Conservation (phyloP, 768 basidiomycete genomes). For the Mycena latifolia region DNA sequence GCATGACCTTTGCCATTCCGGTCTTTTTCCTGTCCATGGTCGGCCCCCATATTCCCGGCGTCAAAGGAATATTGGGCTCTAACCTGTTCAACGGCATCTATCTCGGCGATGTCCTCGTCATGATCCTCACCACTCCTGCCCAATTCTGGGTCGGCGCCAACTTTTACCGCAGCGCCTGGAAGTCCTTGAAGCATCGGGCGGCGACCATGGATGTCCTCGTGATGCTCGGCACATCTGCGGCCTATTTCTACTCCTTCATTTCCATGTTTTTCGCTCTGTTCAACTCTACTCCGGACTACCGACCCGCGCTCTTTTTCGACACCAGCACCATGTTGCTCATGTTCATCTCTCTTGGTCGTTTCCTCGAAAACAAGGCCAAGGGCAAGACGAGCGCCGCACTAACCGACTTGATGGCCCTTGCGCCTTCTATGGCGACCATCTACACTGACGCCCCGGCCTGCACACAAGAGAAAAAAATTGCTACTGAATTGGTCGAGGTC, state of each 20-base stretch:
- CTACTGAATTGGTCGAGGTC: constrained; percentile 95
- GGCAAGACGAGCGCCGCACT: constrained; percentile 97
- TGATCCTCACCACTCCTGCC: constrained; percentile 87
- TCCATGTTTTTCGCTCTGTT: constrained; percentile 75
- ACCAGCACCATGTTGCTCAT: constrained; percentile 99
- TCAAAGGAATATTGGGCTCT: constrained; percentile 64
- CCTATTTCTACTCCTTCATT: constrained; percentile 90
- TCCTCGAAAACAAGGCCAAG: constrained; percentile 96
- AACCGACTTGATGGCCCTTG: constrained; percentile 95
- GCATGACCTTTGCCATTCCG: constrained; percentile 86
- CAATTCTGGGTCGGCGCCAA: constrained; percentile 92
- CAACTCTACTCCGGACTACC: constrained; percentile 74
- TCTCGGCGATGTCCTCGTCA: constrained; percentile 82
- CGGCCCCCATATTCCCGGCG: constrained; percentile 71
- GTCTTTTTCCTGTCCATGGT: constrained; percentile 95
- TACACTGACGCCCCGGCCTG: constrained; percentile 89
- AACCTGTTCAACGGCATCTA: constrained; percentile 77
- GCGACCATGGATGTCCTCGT: constrained; percentile 99
- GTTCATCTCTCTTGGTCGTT: constrained; percentile 96
- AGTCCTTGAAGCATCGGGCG: constrained; percentile 87
- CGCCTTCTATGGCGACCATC: constrained; percentile 96
- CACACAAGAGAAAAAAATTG: constrained; percentile 88
- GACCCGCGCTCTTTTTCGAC: constrained; percentile 95
- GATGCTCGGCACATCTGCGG: constrained; percentile 93
- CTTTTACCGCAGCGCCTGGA: constrained; percentile 93